Evolutionary conservation across 208 protist genomes (phyloP), one percentile per base, ranked within the genome.

Genomic region (Porcisia deanei): DNA sequence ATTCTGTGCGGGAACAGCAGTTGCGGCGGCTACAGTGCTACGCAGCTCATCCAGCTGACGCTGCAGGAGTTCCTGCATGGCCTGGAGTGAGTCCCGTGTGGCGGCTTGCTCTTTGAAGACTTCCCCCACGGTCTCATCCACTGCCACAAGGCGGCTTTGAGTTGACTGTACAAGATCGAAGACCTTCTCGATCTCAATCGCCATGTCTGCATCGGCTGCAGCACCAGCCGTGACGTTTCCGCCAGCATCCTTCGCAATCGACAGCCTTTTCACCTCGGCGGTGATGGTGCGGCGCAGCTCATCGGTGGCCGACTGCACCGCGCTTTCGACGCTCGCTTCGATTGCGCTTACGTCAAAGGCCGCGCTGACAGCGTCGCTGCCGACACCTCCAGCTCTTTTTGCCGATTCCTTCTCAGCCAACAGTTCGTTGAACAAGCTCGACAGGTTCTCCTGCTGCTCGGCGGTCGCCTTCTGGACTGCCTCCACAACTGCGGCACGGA

Each of bases 381-480:
- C 70, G 59, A 41, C 65, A 49, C 57, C 60, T 74, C 58, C 58
- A 37, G 54, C 30, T 47, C 45, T 18, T 37, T 18, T 22, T 45
- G 49, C 6, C 14, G 16, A 30, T 49, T 59, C 57, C 60, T 82
- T 66, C 7, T 75, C 73, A 1, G 73, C 58, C 12, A 94, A 30
- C 58, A 85, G 57, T 20, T 89, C 86, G 30, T 79, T 72, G 34
- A 94, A 47, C 2, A 85, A 60, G 41, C 65, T 75, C 43, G 67
- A 57, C 53, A 95, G 54, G n/a, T 75, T 72, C 69, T 91, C 87
- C 64, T 91, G 87, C 67, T 95, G 88, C 49, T 80, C 52, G 16
- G 71, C 76, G 25, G 85, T 79, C 6, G 87, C 79, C 65, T 84
- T 80, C 66, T 91, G 81, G 45, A 93, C 84, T 16, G 87, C 86